phyloP scores from a whole-genome alignment of 345 rosid species.

The Citrus unshiu region DNA sequence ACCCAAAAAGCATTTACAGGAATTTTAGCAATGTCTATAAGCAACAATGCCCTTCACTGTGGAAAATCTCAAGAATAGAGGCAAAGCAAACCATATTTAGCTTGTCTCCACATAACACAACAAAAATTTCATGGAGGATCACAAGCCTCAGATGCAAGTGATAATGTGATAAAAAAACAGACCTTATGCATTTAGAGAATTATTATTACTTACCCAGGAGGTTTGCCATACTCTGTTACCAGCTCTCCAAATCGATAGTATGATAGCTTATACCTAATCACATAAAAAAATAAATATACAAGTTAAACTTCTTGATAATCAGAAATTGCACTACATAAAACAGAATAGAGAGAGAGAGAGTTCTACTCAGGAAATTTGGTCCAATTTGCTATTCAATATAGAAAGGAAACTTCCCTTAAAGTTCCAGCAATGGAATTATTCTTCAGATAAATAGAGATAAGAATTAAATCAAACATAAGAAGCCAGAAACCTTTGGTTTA shows the following conservation, averaged over 20 bases:
- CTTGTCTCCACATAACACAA: background rate
- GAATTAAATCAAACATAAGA: background rate
- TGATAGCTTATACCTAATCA: constrained; percentile 80
- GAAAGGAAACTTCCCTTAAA: background rate
- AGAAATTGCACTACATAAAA: background rate
- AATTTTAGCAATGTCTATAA: background rate
- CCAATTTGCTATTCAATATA: background rate
- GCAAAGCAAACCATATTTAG: background rate
- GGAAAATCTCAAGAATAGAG: background rate
- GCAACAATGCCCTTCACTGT: background rate
- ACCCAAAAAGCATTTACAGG: constrained; percentile 5
- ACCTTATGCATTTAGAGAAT: background rate
- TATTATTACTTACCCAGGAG: constrained; percentile 74
- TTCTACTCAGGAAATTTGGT: background rate
- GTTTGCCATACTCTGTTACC: constrained; percentile 86
- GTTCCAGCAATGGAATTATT: background rate
- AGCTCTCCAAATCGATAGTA: constrained; percentile 98
- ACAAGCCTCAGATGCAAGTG: background rate
- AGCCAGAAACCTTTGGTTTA: background rate
- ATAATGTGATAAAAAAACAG: background rate
- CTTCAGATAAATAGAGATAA: background rate
- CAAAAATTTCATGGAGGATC: background rate
- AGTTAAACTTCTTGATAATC: background rate
- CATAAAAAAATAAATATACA: constrained; percentile 7
- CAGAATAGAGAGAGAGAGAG: background rate